phyloP scores from a whole-genome alignment of 2,329 filamentous ascomycete genomes.

The Fusarium gaditjirri region DNA sequence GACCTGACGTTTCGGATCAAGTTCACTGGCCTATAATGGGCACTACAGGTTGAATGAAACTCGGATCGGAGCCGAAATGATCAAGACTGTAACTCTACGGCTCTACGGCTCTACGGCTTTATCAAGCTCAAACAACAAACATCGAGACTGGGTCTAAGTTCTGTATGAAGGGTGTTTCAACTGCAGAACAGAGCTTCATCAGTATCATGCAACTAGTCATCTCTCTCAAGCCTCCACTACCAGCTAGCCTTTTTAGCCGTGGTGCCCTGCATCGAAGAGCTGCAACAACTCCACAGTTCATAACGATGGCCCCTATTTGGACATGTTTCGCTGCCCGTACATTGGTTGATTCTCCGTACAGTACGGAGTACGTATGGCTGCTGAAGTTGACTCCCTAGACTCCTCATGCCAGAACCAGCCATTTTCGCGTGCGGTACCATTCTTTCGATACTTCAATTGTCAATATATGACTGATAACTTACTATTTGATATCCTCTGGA shows the following conservation, averaged over 20 bases:
- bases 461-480: not conserved
- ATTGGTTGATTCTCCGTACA: constrained; percentile 25
- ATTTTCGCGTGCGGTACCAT: not conserved
- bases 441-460: not conserved
- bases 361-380: not conserved
- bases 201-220: constrained; percentile 20
- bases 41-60: constrained; percentile 13
- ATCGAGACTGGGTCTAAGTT: not conserved
- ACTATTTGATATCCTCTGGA: not conserved
- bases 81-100: not conserved
- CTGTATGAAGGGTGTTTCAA: constrained; percentile 36
- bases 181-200: constrained; percentile 8
- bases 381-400: not conserved
- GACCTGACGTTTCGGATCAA: constrained; percentile 14
- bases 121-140: constrained; percentile 14
- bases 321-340: not conserved
- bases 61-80: constrained; percentile 24
- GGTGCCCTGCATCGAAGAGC: constrained; percentile 14
- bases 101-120: not conserved
- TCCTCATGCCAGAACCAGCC: not conserved
- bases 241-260: constrained; percentile 31
- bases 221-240: constrained; percentile 14
- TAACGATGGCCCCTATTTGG: constrained; percentile 24
- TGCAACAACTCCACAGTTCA: constrained; percentile 32
- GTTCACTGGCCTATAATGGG: constrained; percentile 5